Base-by-base conservation (phyloP, 352 stramenopile species). In the Globisporangium nagaii region DNA sequence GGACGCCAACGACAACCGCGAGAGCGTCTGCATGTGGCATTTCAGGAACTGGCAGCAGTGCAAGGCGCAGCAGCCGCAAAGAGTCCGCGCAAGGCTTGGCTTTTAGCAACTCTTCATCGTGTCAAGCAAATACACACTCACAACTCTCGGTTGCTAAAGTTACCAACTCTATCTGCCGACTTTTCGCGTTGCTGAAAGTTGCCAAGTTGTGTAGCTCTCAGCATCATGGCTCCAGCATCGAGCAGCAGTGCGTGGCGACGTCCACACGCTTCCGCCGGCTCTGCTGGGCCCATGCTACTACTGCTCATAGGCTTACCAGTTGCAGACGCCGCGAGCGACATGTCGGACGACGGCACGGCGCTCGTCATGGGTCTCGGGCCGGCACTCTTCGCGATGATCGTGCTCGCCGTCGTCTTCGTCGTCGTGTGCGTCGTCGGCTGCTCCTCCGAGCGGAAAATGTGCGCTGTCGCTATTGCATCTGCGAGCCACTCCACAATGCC, bases 331-430 rank as follows among this genome's bases (percentile, higher is more conserved):
- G n/a, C n/a, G n/a, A n/a, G n/a, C n/a, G n/a, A n/a, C n/a, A n/a
- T n/a, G n/a, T n/a, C n/a, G n/a, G n/a, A n/a, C n/a, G n/a, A n/a
- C n/a, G 35, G 42, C 7, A 45, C 60, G 17, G 32, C 42, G 2
- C 50, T 60, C 12, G 30, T 67, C 31, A 30, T 67, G 42, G 70
- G 70, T 0, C 50, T 79, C 3, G 70, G 66, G 1, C 70, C 66
- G 2, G 66, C 61, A 6, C 61, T 79, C 28, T 63, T 79, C 15
- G 66, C 63, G 15, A 55, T 75, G 44, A 61, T 75, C 34, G 61
- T 79, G 27, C 47, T 79, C 40, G 61, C 46, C 1, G 28, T 73
- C n/a, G 58, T 53, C 25, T 73, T 56, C 41, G 31, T 56, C 8
- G 31, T 73, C 31, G 57, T 79, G 13, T 75, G 63, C 41, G 46